These are phyloP conservation scores for Phytophthora vignae DNA, from an alignment of 352 stramenopile genomes.

Conservation along the genomic window DNA sequence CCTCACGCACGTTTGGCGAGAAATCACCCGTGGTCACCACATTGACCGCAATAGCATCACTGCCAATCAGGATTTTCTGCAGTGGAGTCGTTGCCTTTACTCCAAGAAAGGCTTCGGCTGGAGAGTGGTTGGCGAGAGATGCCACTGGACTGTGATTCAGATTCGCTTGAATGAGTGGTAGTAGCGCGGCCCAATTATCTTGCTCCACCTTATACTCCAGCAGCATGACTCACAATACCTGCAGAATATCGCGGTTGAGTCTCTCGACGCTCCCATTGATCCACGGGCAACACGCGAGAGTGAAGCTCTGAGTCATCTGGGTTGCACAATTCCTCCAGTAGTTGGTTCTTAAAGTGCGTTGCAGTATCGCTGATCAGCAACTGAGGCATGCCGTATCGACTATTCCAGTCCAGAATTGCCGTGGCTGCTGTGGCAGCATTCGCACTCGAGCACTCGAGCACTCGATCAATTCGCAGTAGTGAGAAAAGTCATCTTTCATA, in stretches of 20 bases:
- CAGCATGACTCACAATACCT: constrained; percentile 18
- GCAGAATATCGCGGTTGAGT: constrained; percentile 10
- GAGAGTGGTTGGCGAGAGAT: constrained; percentile 7
- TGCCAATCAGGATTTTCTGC: constrained; percentile 11
- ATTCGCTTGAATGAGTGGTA: constrained; percentile 15
- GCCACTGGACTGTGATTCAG: constrained; percentile 14
- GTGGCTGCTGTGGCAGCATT: neutral
- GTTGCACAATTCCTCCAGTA: constrained; percentile 13
- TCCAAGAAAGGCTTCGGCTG: constrained; percentile 14
- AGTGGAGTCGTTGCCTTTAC: constrained; percentile 8
- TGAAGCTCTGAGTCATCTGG: constrained; percentile 3
- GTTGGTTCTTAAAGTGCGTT: constrained; percentile 18
- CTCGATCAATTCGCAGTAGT: constrained; percentile 15
- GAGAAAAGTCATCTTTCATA: constrained; percentile 15
- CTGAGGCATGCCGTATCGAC: constrained; percentile 8
- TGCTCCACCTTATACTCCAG: constrained; percentile 14
- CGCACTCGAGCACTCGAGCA: constrained; percentile 1
- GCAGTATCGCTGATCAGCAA: constrained; percentile 12
- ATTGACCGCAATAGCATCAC: constrained; percentile 6
- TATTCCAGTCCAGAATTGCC: constrained; percentile 15
- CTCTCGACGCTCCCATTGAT: constrained; percentile 15
- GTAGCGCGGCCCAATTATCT: constrained; percentile 7
- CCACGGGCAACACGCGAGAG: constrained; percentile 10
- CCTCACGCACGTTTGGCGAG: neutral
- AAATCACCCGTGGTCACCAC: neutral